Conservation (phyloP, 2,329 filamentous ascomycete species). For the Paracamarosporium sp. region DNA sequence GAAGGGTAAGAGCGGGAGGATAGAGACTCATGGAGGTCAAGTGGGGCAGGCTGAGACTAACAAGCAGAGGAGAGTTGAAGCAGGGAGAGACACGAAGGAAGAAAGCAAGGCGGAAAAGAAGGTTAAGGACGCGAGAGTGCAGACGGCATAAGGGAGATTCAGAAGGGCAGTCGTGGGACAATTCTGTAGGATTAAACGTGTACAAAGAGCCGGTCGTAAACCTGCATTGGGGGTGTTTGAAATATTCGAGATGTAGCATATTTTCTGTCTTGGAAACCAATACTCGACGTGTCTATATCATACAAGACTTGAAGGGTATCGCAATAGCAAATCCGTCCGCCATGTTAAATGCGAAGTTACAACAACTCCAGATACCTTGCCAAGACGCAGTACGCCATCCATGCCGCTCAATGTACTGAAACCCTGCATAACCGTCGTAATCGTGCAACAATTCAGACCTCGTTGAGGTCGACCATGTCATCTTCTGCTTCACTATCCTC, state of each 20-base stretch:
- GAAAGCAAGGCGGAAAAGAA: constrained; percentile 32
- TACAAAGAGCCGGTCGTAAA: not conserved
- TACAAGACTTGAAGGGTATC: constrained; percentile 29
- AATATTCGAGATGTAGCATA: constrained; percentile 3
- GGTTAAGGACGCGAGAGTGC: constrained; percentile 28
- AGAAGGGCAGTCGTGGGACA: not conserved
- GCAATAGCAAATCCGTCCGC: constrained; percentile 20
- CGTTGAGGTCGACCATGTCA: constrained; percentile 39
- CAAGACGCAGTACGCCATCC: constrained; percentile 25
- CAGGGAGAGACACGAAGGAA: constrained; percentile 30
- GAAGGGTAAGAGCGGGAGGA: too few relatives aligned
- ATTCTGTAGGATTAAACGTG: constrained; percentile 5
- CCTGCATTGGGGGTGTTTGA: not conserved
- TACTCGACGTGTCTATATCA: constrained; percentile 12
- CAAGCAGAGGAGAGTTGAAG: constrained; percentile 32
- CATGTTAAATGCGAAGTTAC: constrained; percentile 17
- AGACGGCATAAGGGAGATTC: constrained; percentile 20
- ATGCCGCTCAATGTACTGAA: constrained; percentile 28
- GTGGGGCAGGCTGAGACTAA: constrained; percentile 32
- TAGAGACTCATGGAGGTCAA: constrained; percentile 31
- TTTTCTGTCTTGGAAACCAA: constrained; percentile 7
- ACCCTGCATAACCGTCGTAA: constrained; percentile 7
- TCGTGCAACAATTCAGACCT: constrained; percentile 24
- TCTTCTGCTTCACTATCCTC: constrained; percentile 41
- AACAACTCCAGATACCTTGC: constrained; percentile 39